phyloP scores from a whole-genome alignment of 2,329 filamentous ascomycete genomes.

The Colletotrichum navitas region DNA sequence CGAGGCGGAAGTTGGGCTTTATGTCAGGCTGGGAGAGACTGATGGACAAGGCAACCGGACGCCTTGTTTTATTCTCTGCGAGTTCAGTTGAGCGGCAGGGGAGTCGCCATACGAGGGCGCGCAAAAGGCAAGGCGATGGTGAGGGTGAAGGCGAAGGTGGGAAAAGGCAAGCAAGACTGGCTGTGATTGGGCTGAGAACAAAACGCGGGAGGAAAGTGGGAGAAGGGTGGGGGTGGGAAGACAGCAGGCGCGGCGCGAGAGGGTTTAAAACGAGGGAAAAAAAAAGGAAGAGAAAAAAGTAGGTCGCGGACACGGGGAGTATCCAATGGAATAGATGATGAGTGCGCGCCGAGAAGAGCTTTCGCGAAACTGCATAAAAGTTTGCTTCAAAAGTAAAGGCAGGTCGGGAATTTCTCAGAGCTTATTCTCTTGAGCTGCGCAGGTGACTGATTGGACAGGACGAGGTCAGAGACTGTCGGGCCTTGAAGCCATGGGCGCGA shows the following conservation, averaged over 20 bases:
- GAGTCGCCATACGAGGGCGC: slow-evolving; percentile 14
- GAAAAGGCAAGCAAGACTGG: slow-evolving; percentile 4
- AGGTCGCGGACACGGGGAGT: slow-evolving; percentile 24
- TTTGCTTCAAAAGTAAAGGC: slow-evolving; percentile 1
- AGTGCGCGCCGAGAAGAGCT: slow-evolving; percentile 3
- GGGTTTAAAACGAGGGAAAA: neutral
- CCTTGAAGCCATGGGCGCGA: slow-evolving; percentile 23
- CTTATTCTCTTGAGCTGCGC: neutral
- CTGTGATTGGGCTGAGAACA: slow-evolving; percentile 23
- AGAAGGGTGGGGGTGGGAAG: slow-evolving; percentile 29
- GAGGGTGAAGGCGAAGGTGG: slow-evolving; percentile 21
- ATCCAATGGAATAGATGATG: slow-evolving; percentile 15
- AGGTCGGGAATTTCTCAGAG: slow-evolving; percentile 1
- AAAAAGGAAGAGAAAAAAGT: neutral
- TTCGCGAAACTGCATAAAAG: slow-evolving; percentile 5
- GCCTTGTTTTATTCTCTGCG: slow-evolving; percentile 39
- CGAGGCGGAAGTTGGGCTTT: slow-evolving; percentile 30
- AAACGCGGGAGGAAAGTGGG: slow-evolving; percentile 6
- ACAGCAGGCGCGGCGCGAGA: slow-evolving; percentile 16
- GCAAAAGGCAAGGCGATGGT: neutral
- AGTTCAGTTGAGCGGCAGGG: slow-evolving; percentile 19
- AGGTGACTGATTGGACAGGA: neutral
- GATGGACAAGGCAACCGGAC: slow-evolving; percentile 30
- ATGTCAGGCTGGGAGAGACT: slow-evolving; percentile 19
- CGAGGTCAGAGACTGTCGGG: neutral